Conservation (phyloP, 345 rosid genomes). For the Camelina hispida region DNA sequence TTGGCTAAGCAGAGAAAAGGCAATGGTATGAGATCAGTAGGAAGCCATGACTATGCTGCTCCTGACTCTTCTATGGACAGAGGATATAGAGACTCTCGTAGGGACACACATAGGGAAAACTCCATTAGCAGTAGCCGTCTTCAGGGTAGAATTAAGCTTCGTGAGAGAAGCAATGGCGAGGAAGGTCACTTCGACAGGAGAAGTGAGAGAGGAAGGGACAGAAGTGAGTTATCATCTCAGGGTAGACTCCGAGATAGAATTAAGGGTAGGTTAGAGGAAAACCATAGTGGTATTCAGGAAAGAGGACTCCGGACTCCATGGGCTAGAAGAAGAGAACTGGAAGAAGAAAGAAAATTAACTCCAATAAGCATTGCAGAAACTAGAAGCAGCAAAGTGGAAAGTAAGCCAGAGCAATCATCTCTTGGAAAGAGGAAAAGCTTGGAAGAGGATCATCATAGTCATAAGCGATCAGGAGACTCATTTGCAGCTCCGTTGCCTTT, state of each 20-base stretch:
- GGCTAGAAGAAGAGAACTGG: constrained; percentile 61
- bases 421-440: constrained; percentile 59
- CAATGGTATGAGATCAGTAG: constrained; percentile 70
- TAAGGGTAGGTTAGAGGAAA: constrained; percentile 53
- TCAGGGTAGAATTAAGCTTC: constrained; percentile 85
- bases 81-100: too few relatives aligned
- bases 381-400: constrained; percentile 51
- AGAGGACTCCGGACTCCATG: constrained; percentile 49
- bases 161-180: constrained; percentile 50
- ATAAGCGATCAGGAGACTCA: constrained; percentile 57
- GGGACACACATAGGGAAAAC: constrained; percentile 36
- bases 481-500: constrained; percentile 90
- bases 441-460: constrained; percentile 46
- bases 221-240: constrained; percentile 61
- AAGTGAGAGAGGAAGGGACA: constrained; percentile 54
- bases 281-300: constrained; percentile 43
- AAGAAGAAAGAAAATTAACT: constrained; percentile 52
- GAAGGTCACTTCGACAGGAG: constrained; percentile 57
- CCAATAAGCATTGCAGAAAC: constrained; percentile 71
- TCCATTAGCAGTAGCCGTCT: constrained; percentile 59
- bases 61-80: too few relatives aligned
- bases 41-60: constrained; percentile 30
- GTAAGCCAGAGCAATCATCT: constrained; percentile 44
- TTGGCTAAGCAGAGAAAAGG: constrained; percentile 71
- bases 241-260: constrained; percentile 68